Conservation (phyloP, 1,284 basidiomycete genomes). For the Rhizoctonia solani region DNA sequence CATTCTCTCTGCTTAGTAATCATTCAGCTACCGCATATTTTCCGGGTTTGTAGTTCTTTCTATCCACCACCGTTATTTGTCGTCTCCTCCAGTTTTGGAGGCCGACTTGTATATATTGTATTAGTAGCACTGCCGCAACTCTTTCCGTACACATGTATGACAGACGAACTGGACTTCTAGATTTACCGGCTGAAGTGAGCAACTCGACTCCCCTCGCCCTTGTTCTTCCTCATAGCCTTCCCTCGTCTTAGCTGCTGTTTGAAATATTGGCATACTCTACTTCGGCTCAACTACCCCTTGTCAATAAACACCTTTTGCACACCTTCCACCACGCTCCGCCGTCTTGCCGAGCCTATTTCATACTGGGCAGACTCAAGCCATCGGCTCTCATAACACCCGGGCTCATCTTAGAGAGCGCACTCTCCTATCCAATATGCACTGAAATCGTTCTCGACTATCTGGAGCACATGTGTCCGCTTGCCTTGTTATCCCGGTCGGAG, state of each 20-base stretch:
- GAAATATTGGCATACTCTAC: conserved; percentile 8
- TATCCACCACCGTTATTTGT: too few relatives aligned
- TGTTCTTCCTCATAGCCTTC: not conserved
- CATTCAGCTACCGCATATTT: too few relatives aligned
- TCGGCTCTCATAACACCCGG: not conserved
- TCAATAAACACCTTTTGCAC: conserved; percentile 22
- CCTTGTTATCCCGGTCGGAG: not conserved
- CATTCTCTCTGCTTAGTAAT: conserved; percentile 31
- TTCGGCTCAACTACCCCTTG: conserved; percentile 5
- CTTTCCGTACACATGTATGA: not conserved
- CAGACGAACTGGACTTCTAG: conserved; percentile 16
- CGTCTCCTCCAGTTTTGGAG: too few relatives aligned
- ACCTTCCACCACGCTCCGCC: conserved; percentile 30
- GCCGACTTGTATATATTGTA: too few relatives aligned
- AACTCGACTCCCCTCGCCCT: not conserved
- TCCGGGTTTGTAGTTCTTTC: too few relatives aligned
- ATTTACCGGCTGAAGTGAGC: conserved; percentile 25
- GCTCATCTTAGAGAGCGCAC: conserved; percentile 11
- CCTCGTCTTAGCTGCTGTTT: conserved; percentile 33
- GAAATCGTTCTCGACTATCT: not conserved
- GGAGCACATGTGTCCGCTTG: conserved; percentile 17
- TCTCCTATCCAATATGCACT: conserved; percentile 31
- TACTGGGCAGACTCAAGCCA: not conserved
- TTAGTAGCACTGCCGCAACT: not conserved
- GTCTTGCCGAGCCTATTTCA: conserved; percentile 6